Conservation (phyloP, 2,329 filamentous ascomycete species). For the Penicillium sp. region DNA sequence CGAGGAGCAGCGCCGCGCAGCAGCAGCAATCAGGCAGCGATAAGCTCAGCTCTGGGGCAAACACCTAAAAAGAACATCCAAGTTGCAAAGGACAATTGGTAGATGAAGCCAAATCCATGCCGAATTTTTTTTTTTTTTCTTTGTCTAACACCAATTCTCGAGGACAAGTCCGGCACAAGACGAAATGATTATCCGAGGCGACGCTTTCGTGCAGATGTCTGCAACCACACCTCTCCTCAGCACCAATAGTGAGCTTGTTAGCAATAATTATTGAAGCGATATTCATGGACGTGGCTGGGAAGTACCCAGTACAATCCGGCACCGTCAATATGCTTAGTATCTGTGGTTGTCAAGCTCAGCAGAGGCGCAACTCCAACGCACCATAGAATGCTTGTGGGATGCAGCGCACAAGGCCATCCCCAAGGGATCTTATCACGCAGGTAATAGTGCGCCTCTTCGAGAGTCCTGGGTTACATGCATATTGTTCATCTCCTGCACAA, state of each 20-base stretch:
- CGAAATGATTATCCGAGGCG: conserved; percentile 23
- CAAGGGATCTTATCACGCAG: background rate
- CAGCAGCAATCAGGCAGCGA: conserved; percentile 26
- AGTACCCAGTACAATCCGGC: background rate
- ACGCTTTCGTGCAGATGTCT: conserved; percentile 3
- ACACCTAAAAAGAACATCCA: background rate
- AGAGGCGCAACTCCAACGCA: background rate
- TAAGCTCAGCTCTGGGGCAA: conserved; percentile 22
- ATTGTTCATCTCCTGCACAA: conserved; percentile 1
- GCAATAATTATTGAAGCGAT: background rate
- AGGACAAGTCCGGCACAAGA: conserved; percentile 16
- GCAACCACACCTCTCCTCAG: conserved; percentile 6
- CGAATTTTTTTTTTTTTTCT: conserved; percentile 1
- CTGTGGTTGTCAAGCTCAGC: background rate
- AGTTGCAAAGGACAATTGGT: background rate
- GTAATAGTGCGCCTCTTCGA: background rate
- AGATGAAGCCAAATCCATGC: conserved; percentile 9
- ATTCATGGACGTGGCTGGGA: background rate
- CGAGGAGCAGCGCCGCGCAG: conserved; percentile 14
- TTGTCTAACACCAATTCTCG: background rate
- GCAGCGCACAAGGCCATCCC: background rate
- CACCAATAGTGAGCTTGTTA: background rate
- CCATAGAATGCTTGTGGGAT: conserved; percentile 1
- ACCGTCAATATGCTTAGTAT: background rate
- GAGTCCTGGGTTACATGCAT: background rate